phyloP scores from a whole-genome alignment of 2,329 filamentous ascomycete genomes.

The Xylariaceae sp. region DNA sequence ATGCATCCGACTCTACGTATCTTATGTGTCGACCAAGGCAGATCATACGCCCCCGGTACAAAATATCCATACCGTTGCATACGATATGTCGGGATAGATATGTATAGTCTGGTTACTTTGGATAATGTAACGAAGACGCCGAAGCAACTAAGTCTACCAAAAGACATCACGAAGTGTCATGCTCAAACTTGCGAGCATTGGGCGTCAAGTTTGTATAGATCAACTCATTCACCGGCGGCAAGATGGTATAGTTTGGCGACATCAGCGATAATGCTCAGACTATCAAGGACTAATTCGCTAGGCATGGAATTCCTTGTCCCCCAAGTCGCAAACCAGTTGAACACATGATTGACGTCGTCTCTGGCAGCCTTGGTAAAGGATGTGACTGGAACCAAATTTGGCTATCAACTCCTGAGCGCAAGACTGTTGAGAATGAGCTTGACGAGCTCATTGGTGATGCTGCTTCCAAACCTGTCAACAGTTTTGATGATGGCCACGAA shows the following conservation, averaged over 20 bases:
- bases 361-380: constrained; percentile 60
- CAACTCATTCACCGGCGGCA: constrained; percentile 72
- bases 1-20: too few species aligned
- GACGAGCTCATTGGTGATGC: constrained; percentile 57
- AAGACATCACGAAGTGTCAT: too few species aligned
- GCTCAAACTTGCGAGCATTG: constrained; percentile 22
- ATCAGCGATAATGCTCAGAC: constrained; percentile 70
- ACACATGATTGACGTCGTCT: constrained; percentile 57
- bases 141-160: too few species aligned
- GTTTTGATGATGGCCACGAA: constrained; percentile 63
- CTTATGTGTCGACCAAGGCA: too few species aligned
- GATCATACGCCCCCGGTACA: too few species aligned
- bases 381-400: constrained; percentile 71
- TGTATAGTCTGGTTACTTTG: too few species aligned
- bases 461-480: constrained; percentile 49
- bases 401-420: constrained; percentile 58
- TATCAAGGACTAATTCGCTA: constrained; percentile 64
- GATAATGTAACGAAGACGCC: too few species aligned
- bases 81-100: too few species aligned
- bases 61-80: too few species aligned
- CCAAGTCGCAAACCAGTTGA: constrained; percentile 60
- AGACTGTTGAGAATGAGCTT: constrained; percentile 52
- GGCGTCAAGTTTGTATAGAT: too few species aligned
- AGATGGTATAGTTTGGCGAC: constrained; percentile 78
- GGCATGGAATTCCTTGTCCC: constrained; percentile 56